Conservation (phyloP, 768 basidiomycete species). For the Lactifluus pinguis region DNA sequence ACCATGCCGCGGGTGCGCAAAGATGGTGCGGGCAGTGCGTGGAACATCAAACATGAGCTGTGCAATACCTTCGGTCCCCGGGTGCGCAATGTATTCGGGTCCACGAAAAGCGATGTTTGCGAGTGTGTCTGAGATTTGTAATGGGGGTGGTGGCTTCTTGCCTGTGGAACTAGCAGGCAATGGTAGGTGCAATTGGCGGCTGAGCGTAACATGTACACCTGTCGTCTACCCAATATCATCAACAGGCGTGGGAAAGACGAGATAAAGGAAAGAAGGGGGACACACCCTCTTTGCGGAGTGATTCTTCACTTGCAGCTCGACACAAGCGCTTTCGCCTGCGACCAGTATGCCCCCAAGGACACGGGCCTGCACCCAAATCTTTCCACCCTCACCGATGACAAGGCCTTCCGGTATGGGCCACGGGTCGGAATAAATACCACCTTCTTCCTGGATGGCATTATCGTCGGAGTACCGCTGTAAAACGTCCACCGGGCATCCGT, state of each 20-base stretch:
- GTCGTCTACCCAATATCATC: conserved; percentile 44
- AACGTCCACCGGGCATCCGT: conserved; percentile 51
- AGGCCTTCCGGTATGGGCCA: conserved; percentile 45
- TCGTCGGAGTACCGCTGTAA: conserved; percentile 35
- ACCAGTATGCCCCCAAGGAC: conserved; percentile 55
- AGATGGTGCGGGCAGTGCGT: conserved; percentile 49
- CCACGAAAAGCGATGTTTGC: conserved; percentile 64
- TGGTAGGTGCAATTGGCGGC: conserved; percentile 51
- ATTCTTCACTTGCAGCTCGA: conserved; percentile 76
- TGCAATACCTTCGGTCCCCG: conserved; percentile 71
- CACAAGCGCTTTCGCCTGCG: conserved; percentile 59
- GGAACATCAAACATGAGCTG: conserved; percentile 78
- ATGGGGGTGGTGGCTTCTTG: conserved; percentile 34
- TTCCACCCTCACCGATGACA: conserved; percentile 68
- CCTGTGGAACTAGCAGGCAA: conserved; percentile 22
- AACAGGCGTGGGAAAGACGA: background rate
- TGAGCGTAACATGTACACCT: conserved; percentile 51
- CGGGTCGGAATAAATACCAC: conserved; percentile 18
- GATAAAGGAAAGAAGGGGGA: background rate
- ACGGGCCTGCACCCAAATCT: conserved; percentile 66
- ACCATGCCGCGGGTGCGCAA: conserved; percentile 53
- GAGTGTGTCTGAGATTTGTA: conserved; percentile 60
- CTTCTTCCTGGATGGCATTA: conserved; percentile 22
- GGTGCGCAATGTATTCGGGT: conserved; percentile 63
- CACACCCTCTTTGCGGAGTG: conserved; percentile 70